phyloP scores from a whole-genome alignment of 2,329 filamentous ascomycete genomes.

The Stemphylium lycopersici region DNA sequence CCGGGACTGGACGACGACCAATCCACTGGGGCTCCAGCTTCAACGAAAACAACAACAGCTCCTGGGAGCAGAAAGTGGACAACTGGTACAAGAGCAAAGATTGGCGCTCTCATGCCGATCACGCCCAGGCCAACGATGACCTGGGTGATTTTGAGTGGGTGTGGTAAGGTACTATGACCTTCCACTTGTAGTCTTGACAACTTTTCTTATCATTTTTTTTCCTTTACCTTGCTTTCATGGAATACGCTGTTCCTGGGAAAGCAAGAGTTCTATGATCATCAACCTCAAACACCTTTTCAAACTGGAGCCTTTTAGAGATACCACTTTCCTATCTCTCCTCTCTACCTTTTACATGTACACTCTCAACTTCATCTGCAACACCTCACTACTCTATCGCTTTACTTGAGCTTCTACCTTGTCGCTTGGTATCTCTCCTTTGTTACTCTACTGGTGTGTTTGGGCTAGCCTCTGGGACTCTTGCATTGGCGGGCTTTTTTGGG shows the following conservation, averaged over 20 bases:
- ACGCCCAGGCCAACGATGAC: slow-evolving; percentile 60
- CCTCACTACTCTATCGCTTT: slow-evolving; percentile 23
- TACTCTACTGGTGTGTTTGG: slow-evolving; percentile 27
- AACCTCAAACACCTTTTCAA: slow-evolving; percentile 21
- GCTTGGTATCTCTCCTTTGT: slow-evolving; percentile 46
- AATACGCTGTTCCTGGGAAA: slow-evolving; percentile 26
- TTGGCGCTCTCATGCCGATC: slow-evolving; percentile 55
- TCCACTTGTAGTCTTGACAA: slow-evolving; percentile 62
- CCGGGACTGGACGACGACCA: slow-evolving; percentile 46
- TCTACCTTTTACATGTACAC: slow-evolving; percentile 27
- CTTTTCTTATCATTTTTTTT: slow-evolving; percentile 44
- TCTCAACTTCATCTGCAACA: slow-evolving; percentile 24
- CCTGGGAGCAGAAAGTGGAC: slow-evolving; percentile 47
- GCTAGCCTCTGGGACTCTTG: slow-evolving; percentile 23
- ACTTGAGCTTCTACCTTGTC: slow-evolving; percentile 28
- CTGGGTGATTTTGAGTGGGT: slow-evolving; percentile 90
- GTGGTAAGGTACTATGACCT: slow-evolving; percentile 76
- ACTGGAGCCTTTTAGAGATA: slow-evolving; percentile 49
- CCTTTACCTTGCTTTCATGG: slow-evolving; percentile 30
- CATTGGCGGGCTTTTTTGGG: slow-evolving; percentile 12
- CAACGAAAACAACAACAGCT: slow-evolving; percentile 40
- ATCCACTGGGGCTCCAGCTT: slow-evolving; percentile 46
- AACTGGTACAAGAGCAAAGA: slow-evolving; percentile 56
- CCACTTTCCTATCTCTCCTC: slow-evolving; percentile 44
- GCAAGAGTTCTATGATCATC: slow-evolving; percentile 33